Base-by-base conservation (phyloP, 2,329 filamentous ascomycete species). In the Ophiostoma tasmaniense region DNA sequence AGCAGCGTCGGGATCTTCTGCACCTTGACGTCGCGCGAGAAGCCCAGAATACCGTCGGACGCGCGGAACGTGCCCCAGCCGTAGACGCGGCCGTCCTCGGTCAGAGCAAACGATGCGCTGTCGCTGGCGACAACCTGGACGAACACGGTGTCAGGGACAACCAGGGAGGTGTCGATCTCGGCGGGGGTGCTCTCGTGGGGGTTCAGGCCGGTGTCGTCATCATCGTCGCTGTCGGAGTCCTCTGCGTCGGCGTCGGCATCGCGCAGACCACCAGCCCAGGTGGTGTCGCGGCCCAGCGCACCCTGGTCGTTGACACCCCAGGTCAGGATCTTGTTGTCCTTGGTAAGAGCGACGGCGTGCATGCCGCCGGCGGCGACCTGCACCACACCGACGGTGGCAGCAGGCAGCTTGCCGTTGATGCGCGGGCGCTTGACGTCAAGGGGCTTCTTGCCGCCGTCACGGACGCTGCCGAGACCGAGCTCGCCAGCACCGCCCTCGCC, bases 251-350 rank as follows among this genome's bases (percentile, higher is more conserved):
- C 76, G 17, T 86, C 85, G 17, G 82, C 82, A 68, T 87, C 84
- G 65, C 83, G 79, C 66, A 83, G 76, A 14, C 86, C 86, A 65
- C 87, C 87, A 2, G 86, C 83, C 80, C 85, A 87, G 2, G 80
- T 78, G 2, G 90, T 93, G 75, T 91, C 85, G 75, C 92, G 84
- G 59, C 92, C 92, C 50, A 96, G 84, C 10, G 92, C 90, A 72
- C 90, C 90, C 75, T 93, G 88, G 75, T 96, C 92, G 76, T 95
- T 95, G 73, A 95, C 91, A 68, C 92, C 92, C 92, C 92, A 96
- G 35, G 90, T 93, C 68, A 92, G 80, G 73, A 96, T 90, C 79
- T 88, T 89, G 81, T 93, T 92, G 77, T 94, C 89, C 73, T 88
- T 85, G 66, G 92, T 94, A 67, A 95, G 80, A 2, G 89, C 91